A percentile compares a stretch with the other conserved stretches of the same genome.
phyloP scores from a whole-genome alignment of 1,284 basidiomycete genomes.

The Ustilago cynodontis region DNA sequence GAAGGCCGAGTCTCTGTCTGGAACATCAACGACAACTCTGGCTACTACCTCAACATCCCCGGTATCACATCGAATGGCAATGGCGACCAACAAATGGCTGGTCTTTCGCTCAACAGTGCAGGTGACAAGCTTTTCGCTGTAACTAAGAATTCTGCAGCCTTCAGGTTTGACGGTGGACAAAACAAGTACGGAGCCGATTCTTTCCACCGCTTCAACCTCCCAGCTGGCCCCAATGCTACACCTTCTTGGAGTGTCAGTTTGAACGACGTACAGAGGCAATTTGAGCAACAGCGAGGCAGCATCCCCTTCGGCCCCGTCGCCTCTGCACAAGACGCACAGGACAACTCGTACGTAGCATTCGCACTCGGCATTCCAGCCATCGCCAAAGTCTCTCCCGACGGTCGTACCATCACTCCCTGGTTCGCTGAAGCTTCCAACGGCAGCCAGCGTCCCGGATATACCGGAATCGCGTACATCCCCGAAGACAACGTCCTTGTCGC shows the following conservation, averaged over 20 bases:
- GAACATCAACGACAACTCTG: slow-evolving; percentile 34
- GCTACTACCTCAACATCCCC: slow-evolving; percentile 62
- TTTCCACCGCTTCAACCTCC: slow-evolving; percentile 66
- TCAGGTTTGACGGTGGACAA: slow-evolving; percentile 59
- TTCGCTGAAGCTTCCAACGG: slow-evolving; percentile 58
- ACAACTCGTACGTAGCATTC: slow-evolving; percentile 67
- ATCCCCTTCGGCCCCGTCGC: slow-evolving; percentile 66
- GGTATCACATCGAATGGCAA: slow-evolving; percentile 54
- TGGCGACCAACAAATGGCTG: slow-evolving; percentile 67
- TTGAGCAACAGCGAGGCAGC: slow-evolving; percentile 44
- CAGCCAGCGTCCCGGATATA: slow-evolving; percentile 63
- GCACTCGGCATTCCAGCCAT: slow-evolving; percentile 66
- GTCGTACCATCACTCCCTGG: slow-evolving; percentile 52
- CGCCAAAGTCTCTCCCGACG: slow-evolving; percentile 60
- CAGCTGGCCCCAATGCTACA: slow-evolving; percentile 42
- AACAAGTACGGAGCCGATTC: slow-evolving; percentile 52
- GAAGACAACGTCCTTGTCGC: slow-evolving; percentile 58
- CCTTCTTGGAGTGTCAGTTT: slow-evolving; percentile 61
- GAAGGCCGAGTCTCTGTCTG: slow-evolving; percentile 59
- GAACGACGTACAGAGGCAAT: slow-evolving; percentile 53
- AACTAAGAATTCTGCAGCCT: slow-evolving; percentile 62
- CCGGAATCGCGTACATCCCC: slow-evolving; percentile 61
- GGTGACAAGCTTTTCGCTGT: slow-evolving; percentile 63
- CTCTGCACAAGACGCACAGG: slow-evolving; percentile 62
- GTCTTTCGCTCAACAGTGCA: slow-evolving; percentile 56